Base-by-base conservation (phyloP, 2,329 filamentous ascomycete genomes). In the Phyllosticta citribraziliensis region DNA sequence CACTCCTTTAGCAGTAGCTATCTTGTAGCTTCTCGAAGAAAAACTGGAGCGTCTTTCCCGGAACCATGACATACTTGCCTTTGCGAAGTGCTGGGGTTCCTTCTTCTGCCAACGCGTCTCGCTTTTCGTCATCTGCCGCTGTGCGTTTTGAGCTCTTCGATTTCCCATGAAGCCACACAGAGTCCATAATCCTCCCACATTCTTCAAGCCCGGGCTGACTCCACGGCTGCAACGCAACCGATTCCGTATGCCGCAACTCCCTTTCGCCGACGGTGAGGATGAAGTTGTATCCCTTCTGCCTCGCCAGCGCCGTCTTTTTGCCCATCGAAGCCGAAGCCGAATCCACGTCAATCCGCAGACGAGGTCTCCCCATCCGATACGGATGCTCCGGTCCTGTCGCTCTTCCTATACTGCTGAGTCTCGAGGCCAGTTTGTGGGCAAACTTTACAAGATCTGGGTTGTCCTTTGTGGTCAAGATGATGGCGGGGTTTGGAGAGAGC, bases 401-500 rank as follows among this genome's bases (percentile, higher is more conserved):
- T 11, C 17, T 40, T 11, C 25, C 9, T 20, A 17, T 12, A 5
- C 19, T 12, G 74, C 64, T 1, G 69, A 65, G 17, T 69, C 65
- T n/a, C n/a, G 40, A 17, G 55, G 72, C 68, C 22, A 75, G 74
- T 51, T 76, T 73, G n/a, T 76, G 71, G 55, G 78, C 76, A 47
- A 73, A 83, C 1, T 72, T 72, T 10, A 86, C 63, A 0, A 87
- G 79, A 0, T 79, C 75, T 3, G 78, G 74, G 4, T 79, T 80
- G 56, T 85, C 80, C 67, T 88, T 91, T 19, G 59, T 80, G 0
- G 88, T 88, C 33, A 94, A 74, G 61, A 96, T 82, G 54, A 88
- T 84, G 52, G 84, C 86, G 69, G 94, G 91, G 5, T 85, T 83
- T 0, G 91, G 91, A 60, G 88, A 92, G 10, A 96, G 79, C 91